A percentile compares a stretch with the other conserved stretches of the same genome.
Evolutionary conservation across 2,329 filamentous ascomycete species (phyloP).

Genomic region (Zymoseptoria pseudotritici): DNA sequence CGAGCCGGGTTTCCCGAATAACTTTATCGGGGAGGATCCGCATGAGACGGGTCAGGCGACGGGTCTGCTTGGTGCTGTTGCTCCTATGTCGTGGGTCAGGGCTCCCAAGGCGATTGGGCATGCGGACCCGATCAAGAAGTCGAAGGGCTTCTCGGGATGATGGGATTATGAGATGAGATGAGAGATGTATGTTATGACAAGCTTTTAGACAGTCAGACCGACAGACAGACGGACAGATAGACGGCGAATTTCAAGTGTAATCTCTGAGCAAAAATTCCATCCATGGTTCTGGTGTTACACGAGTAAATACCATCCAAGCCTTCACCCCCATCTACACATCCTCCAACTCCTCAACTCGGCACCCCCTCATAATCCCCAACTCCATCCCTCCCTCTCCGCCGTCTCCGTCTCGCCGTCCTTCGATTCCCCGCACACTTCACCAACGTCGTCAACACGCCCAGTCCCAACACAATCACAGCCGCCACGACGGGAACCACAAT

Average conservation of each 20-base stretch:
- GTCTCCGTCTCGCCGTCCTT: constrained; percentile 43
- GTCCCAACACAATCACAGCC: constrained; percentile 53
- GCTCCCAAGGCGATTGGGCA: constrained; percentile 27
- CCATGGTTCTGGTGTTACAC: too few relatives aligned
- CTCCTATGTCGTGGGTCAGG: constrained; percentile 23
- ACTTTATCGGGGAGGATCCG: constrained; percentile 43
- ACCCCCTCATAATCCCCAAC: constrained; percentile 62
- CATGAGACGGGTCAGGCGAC: constrained; percentile 21
- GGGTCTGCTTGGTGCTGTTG: constrained; percentile 20
- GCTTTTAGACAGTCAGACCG: too few relatives aligned
- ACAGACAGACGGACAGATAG: too few relatives aligned
- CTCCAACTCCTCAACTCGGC: constrained; percentile 32
- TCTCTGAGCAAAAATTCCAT: too few relatives aligned
- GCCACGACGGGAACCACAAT: constrained; percentile 57
- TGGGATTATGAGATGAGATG: not conserved
- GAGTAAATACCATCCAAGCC: too few relatives aligned
- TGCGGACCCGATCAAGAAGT: constrained; percentile 4
- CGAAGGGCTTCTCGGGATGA: not conserved
- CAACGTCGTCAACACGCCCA: constrained; percentile 55
- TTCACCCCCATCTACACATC: too few relatives aligned
- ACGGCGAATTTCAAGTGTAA: too few relatives aligned
- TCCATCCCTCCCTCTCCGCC: constrained; percentile 40
- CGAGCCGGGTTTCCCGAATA: constrained; percentile 59
- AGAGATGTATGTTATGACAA: too few relatives aligned
- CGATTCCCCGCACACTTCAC: constrained; percentile 59